phyloP scores from a whole-genome alignment of 1,284 basidiomycete species.

The Irpex sp. region DNA sequence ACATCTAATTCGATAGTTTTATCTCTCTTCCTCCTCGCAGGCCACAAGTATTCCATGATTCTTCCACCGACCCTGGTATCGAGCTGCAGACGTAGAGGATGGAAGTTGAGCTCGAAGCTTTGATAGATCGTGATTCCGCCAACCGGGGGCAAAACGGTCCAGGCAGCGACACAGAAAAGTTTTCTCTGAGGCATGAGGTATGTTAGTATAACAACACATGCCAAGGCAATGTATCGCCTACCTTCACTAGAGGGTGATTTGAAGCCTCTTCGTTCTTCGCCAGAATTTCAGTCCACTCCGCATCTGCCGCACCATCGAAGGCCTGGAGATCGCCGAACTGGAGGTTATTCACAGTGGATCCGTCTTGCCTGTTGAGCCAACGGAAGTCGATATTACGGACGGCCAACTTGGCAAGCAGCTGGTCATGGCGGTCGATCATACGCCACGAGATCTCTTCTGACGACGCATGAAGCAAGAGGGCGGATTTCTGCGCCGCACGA shows the following conservation, averaged over 20 bases:
- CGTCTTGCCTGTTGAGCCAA: constrained; percentile 88
- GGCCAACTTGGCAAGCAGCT: constrained; percentile 84
- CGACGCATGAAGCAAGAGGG: constrained; percentile 77
- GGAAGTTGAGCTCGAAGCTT: constrained; percentile 77
- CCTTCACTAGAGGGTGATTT: constrained; percentile 67
- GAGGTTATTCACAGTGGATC: constrained; percentile 81
- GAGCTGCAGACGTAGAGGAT: constrained; percentile 86
- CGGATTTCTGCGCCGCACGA: constrained; percentile 74
- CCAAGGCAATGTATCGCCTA: constrained; percentile 25
- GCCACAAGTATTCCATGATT: constrained; percentile 91
- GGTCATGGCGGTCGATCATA: constrained; percentile 79
- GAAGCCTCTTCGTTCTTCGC: constrained; percentile 69
- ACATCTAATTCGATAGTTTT: constrained; percentile 11
- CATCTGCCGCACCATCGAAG: constrained; percentile 84
- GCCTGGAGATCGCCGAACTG: constrained; percentile 79
- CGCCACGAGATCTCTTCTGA: constrained; percentile 92
- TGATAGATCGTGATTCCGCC: constrained; percentile 94
- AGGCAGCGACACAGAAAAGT: constrained; percentile 69
- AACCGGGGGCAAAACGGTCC: constrained; percentile 85
- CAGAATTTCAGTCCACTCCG: constrained; percentile 88
- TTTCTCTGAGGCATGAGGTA: constrained; percentile 40
- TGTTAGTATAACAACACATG: constrained; percentile 7
- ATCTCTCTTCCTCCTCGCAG: constrained; percentile 46
- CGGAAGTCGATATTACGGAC: constrained; percentile 79
- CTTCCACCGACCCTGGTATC: constrained; percentile 77